Percentiles rank a stretch among this genome's conserved stretches.
phyloP scores from a whole-genome alignment of 768 basidiomycete genomes.

The Termitomyces sp. region DNA sequence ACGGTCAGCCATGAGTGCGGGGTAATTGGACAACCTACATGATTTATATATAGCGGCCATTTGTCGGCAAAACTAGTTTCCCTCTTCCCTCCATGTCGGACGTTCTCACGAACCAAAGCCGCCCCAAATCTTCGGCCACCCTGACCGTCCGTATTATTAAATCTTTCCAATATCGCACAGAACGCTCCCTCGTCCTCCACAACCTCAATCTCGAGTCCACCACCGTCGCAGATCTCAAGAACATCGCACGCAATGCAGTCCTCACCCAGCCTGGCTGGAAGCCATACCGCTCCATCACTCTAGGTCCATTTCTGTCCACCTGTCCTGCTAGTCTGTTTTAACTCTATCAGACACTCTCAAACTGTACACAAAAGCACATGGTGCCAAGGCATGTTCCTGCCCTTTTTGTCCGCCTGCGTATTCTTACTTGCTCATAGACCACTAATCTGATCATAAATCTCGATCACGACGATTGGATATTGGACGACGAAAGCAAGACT shows the following conservation, averaged over 20 bases:
- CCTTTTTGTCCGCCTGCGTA: not conserved
- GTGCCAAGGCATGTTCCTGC: constrained; percentile 69
- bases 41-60: constrained; percentile 3
- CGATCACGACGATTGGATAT: constrained; percentile 92
- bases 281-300: constrained; percentile 68
- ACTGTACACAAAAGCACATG: constrained; percentile 91
- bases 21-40: not conserved
- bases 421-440: constrained; percentile 49
- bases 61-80: constrained; percentile 9
- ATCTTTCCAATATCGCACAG: constrained; percentile 89
- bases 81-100: constrained; percentile 23
- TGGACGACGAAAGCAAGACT: constrained; percentile 59
- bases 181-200: constrained; percentile 81
- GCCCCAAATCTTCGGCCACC: constrained; percentile 73
- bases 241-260: constrained; percentile 64
- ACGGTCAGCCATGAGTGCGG: constrained; percentile 23
- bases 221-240: constrained; percentile 81
- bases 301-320: constrained; percentile 47
- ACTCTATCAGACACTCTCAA: constrained; percentile 79
- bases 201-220: constrained; percentile 73
- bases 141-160: constrained; percentile 93
- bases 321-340: constrained; percentile 1
- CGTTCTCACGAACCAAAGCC: constrained; percentile 58
- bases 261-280: constrained; percentile 81
- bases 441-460: constrained; percentile 98